phyloP scores from a whole-genome alignment of 441 rosid genomes.

The Macaranga tanarius region DNA sequence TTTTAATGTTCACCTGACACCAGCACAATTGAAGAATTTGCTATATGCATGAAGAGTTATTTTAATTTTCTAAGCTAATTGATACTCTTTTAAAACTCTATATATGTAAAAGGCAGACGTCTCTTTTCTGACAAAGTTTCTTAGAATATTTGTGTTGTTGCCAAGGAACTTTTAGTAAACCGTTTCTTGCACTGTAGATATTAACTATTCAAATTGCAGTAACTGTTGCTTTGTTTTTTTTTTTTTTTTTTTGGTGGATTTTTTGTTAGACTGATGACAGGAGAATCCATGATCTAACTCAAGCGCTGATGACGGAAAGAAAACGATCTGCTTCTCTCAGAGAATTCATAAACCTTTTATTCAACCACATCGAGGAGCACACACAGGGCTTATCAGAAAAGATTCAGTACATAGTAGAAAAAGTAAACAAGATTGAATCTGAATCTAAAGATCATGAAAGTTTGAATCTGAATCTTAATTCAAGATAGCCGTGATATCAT shows the following conservation, averaged over 20 bases:
- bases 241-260: not conserved
- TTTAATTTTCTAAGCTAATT: no score
- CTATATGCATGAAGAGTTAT: no score
- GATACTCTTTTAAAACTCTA: no score
- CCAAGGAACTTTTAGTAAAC: not conserved
- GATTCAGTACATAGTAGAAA: conserved; percentile 21
- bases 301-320: conserved; percentile 22
- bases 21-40: no score
- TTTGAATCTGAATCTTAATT: conserved; percentile 22
- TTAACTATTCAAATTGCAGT: not conserved
- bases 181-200: not conserved
- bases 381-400: conserved; percentile 26
- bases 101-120: no score
- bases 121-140: no score
- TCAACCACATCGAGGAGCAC: conserved; percentile 29
- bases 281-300: conserved; percentile 26
- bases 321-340: conserved; percentile 22
- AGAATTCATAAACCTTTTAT: conserved; percentile 20
- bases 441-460: conserved; percentile 10
- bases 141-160: not conserved
- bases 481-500: conserved; percentile 12
- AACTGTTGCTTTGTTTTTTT: not conserved
- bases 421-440: conserved; percentile 23
- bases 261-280: conserved; percentile 5
- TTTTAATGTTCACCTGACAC: no score